A percentile compares a stretch with the other conserved stretches of the same genome.
Evolutionary conservation across 768 basidiomycete species (phyloP).

Genomic region (Russula virescens): DNA sequence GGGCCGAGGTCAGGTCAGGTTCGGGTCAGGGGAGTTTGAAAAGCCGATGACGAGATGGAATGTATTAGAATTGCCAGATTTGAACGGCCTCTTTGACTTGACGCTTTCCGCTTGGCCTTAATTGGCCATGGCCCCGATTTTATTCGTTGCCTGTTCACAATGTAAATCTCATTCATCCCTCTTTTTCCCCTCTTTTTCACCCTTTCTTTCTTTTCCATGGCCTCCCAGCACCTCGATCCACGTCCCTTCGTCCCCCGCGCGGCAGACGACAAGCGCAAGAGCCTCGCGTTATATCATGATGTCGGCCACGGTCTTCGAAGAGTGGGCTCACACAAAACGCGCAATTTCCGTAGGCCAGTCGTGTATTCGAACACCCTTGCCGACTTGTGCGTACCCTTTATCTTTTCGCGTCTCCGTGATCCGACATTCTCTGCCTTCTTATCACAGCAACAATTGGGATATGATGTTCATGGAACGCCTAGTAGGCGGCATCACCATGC

Average conservation of each 20-base stretch:
- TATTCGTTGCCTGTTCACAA: background rate
- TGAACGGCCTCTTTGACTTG: background rate
- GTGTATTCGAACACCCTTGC: constrained; percentile 6
- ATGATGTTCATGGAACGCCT: constrained; percentile 53
- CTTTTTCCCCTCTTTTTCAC: background rate
- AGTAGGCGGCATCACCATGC: constrained; percentile 47
- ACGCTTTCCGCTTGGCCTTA: background rate
- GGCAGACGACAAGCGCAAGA: background rate
- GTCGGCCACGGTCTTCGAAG: constrained; percentile 5
- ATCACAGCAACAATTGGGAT: constrained; percentile 62
- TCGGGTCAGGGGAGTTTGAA: background rate
- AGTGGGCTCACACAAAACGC: background rate
- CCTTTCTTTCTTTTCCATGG: background rate
- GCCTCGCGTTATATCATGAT: background rate
- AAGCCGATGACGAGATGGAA: background rate
- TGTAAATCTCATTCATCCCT: background rate
- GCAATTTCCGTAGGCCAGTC: constrained; percentile 8
- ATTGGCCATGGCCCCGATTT: background rate
- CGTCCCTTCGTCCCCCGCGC: background rate
- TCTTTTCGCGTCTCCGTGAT: no score
- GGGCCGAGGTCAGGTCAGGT: background rate
- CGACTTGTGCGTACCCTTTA: constrained; percentile 11
- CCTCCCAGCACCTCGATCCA: background rate
- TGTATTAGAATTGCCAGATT: constrained; percentile 7
- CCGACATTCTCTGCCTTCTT: background rate